Evolutionary conservation across 108 stramenopile species (phyloP).

Genomic region (Poteriospumella lacustris): DNA sequence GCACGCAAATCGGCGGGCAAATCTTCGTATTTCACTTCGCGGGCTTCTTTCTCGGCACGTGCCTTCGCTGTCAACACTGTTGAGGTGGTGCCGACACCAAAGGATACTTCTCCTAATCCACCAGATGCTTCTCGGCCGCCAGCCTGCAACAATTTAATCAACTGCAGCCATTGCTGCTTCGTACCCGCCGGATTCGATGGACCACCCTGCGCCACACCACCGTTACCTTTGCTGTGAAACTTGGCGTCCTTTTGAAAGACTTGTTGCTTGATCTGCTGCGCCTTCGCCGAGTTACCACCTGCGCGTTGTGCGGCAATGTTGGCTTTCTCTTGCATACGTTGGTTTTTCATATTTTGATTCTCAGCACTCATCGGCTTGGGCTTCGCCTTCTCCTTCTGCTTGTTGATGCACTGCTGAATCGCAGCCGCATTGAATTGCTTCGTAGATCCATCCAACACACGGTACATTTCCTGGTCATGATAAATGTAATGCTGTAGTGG

Average conservation of each 20-base stretch:
- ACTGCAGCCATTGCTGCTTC: slow-evolving; percentile 48
- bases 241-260: no score
- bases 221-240: no score
- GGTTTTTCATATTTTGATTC: not conserved
- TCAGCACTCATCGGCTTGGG: slow-evolving; percentile 22
- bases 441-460: slow-evolving; percentile 53
- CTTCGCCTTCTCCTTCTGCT: not conserved
- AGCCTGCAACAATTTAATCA: slow-evolving; percentile 60
- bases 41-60: not conserved
- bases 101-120: not conserved
- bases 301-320: not conserved
- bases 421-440: not conserved
- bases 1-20: not conserved
- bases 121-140: slow-evolving; percentile 11
- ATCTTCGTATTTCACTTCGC: not conserved
- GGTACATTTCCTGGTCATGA: slow-evolving; percentile 74
- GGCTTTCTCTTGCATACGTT: slow-evolving; percentile 4
- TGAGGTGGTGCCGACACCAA: not conserved
- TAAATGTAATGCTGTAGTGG: slow-evolving; percentile 83
- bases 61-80: not conserved
- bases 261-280: not conserved
- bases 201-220: not conserved
- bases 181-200: not conserved
- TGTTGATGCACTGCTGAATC: not conserved
- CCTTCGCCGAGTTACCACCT: not conserved